phyloP scores from a whole-genome alignment of 2,329 filamentous ascomycete genomes.

The Lasiodiplodia gonubiensis region DNA sequence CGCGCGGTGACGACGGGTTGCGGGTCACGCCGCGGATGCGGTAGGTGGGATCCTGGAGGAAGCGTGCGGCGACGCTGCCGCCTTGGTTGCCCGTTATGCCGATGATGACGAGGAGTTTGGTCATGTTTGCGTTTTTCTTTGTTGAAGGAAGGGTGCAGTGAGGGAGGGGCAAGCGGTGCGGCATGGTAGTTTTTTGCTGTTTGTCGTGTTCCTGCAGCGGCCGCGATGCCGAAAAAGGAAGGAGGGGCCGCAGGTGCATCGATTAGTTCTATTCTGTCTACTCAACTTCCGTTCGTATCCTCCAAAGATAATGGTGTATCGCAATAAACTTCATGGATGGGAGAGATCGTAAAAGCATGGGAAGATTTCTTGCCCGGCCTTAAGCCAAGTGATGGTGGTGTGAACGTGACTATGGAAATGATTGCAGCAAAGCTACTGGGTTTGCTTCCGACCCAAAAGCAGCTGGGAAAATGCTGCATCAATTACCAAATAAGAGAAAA shows the following conservation, averaged over 20 bases:
- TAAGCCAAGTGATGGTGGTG: too few relatives aligned
- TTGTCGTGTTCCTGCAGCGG: background rate
- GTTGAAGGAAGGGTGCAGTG: background rate
- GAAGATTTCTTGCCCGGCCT: too few relatives aligned
- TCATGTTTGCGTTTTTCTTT: constrained; percentile 8
- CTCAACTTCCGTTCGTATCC: too few relatives aligned
- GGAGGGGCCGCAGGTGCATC: background rate
- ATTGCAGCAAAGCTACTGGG: too few relatives aligned
- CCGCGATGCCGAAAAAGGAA: background rate
- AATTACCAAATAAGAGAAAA: too few relatives aligned
- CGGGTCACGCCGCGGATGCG: constrained; percentile 63
- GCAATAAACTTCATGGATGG: too few relatives aligned
- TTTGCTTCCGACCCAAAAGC: too few relatives aligned
- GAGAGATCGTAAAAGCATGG: too few relatives aligned
- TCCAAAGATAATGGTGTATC: too few relatives aligned
- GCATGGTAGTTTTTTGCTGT: background rate
- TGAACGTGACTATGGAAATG: too few relatives aligned
- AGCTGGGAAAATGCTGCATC: too few relatives aligned
- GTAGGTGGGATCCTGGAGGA: constrained; percentile 52
- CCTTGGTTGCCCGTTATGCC: constrained; percentile 49
- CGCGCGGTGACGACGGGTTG: constrained; percentile 50
- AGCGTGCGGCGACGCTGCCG: constrained; percentile 57
- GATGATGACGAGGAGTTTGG: constrained; percentile 38
- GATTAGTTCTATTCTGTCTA: too few relatives aligned
- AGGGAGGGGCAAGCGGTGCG: background rate